A percentile compares a stretch with the other conserved stretches of the same genome.
Evolutionary conservation across 2,329 filamentous ascomycete species (phyloP).

Genomic region (Botryotinia calthae): DNA sequence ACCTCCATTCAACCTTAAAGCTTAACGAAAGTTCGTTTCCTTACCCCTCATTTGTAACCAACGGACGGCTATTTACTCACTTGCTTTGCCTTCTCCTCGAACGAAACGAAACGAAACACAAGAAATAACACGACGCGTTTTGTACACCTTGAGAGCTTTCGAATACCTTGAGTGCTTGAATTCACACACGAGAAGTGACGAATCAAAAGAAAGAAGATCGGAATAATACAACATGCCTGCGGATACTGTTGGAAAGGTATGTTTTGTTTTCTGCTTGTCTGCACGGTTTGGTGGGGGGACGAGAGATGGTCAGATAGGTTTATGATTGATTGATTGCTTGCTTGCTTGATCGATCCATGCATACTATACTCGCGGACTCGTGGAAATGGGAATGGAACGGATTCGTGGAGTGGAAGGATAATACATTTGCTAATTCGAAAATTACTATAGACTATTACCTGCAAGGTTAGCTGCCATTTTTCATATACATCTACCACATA

Average conservation of each 20-base stretch:
- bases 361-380: neutral
- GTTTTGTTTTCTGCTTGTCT: neutral
- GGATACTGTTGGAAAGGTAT: conserved; percentile 25
- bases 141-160: conserved; percentile 7
- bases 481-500: neutral
- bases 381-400: too few relatives aligned
- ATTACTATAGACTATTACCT: conserved; percentile 36
- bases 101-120: neutral
- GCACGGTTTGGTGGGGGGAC: neutral
- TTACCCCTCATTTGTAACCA: conserved; percentile 1
- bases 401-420: neutral
- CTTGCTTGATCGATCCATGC: neutral
- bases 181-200: neutral
- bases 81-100: neutral
- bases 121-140: neutral
- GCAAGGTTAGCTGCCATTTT: conserved; percentile 35
- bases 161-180: conserved; percentile 1
- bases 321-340: too few relatives aligned
- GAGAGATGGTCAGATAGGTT: neutral
- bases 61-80: neutral
- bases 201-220: neutral
- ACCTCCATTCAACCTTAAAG: neutral
- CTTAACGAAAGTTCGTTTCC: neutral
- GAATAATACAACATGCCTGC: conserved; percentile 17
- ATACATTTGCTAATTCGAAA: neutral